Evolutionary conservation across 768 basidiomycete species (phyloP), one percentile per base, ranked within the genome.

Genomic region (Guyanaporus albipodus): DNA sequence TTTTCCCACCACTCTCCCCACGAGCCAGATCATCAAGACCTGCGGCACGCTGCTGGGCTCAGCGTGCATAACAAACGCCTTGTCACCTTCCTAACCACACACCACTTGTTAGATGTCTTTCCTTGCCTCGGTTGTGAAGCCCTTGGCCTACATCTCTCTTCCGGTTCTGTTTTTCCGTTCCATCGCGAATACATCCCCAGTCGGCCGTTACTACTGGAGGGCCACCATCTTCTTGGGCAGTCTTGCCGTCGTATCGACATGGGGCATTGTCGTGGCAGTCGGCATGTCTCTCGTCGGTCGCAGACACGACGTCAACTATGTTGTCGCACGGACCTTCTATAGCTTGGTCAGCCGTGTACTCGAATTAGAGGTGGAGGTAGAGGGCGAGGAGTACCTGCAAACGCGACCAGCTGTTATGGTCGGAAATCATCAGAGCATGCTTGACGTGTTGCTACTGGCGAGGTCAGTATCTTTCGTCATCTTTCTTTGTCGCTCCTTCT

Each of bases 371-470:
- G 70, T 96, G 56, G 78, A 83, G 47, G 76, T 98, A 27, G 93
- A 98, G 63, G 93, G 92, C 10, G 81, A 81, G 61, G 91, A 98
- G 62, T 71, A 93, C 62, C 70, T 98, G 36, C 66, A 72, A 54
- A 76, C 73, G n/a, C 70, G 73, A 40, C 90, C 92, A 8, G 80
- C 82, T 1, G 78, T 97, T 11, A 66, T 91, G 22, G 78, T 97
- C 61, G 80, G 78, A 11, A 98, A 97, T 62, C 95, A 98, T 64
- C 95, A 98, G 73, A 92, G 86, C 48, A 87, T 92, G 80, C 65
- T 96, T 35, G 92, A 96, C 66, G 78, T 99, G 50, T 64, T 95
- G 28, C 81, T 82, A 57, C 69, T 92, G 43, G 92, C 85, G 47
- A 80, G 80, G 89, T 90, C 61, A 67, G 85, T 56, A 33, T 38